Percentiles rank a stretch among this genome's conserved stretches.
Evolutionary conservation across 2,329 filamentous ascomycete genomes (phyloP).

Genomic region (Dactylellina leptospora): DNA sequence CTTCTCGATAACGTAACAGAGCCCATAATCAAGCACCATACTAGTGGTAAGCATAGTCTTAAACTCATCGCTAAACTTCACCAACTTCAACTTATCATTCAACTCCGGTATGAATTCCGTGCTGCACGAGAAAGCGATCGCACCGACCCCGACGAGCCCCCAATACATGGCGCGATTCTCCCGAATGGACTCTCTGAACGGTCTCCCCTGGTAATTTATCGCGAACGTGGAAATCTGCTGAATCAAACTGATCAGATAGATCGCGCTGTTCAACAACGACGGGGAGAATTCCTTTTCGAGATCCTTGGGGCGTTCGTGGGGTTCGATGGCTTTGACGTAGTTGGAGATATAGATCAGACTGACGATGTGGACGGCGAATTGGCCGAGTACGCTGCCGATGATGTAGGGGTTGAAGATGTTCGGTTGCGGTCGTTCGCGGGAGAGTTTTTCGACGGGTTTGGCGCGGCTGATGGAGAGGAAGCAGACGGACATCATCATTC

Average conservation of each 20-base stretch:
- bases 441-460: slow-evolving; percentile 91
- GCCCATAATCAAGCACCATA: slow-evolving; percentile 87
- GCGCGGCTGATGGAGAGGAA: slow-evolving; percentile 98
- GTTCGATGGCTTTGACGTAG: slow-evolving; percentile 84
- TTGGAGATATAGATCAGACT: slow-evolving; percentile 94
- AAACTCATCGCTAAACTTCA: slow-evolving; percentile 88
- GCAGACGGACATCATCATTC: slow-evolving; percentile 99
- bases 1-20: slow-evolving; percentile 88
- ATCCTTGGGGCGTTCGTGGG: slow-evolving; percentile 73
- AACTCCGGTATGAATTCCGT: slow-evolving; percentile 95
- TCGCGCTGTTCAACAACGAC: slow-evolving; percentile 92
- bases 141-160: slow-evolving; percentile 88
- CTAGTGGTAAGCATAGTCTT: slow-evolving; percentile 81
- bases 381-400: slow-evolving; percentile 94
- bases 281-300: slow-evolving; percentile 94
- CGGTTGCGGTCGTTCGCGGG: slow-evolving; percentile 95
- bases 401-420: slow-evolving; percentile 99
- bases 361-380: slow-evolving; percentile 93
- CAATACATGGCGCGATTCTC: slow-evolving; percentile 99
- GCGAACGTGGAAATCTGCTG: slow-evolving; percentile 99
- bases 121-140: slow-evolving; percentile 90
- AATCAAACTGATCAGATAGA: slow-evolving; percentile 96
- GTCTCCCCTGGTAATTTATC: slow-evolving; percentile 98
- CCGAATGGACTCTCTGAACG: slow-evolving; percentile 93
- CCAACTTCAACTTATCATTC: slow-evolving; percentile 90